Evolutionary conservation across 148 eudicot genomes (phyloP), one percentile per base, ranked within the genome.

Genomic region (Dianthus caryophyllus): DNA sequence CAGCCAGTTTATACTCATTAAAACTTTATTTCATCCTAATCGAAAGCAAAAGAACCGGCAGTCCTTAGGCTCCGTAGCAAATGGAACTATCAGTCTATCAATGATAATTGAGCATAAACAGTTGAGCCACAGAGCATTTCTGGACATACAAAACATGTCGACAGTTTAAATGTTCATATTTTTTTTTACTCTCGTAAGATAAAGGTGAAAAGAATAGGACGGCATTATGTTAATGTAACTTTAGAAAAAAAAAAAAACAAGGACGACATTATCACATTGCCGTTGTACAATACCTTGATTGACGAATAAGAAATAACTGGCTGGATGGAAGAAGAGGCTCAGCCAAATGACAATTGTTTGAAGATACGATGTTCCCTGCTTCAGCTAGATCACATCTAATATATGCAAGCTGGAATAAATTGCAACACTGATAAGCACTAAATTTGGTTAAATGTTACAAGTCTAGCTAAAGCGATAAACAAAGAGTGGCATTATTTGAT

Each of bases 311-410:
- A 56, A 73, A 79, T 16, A 38, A 73, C 68, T 69, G 59, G 52
- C 70, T 76, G 44, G 71, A 66, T 44, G 80, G 75, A 57, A 80
- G 69, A 66, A 80, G 77, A 43, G 72, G 75, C 80, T 76, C 80
- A 22, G 67, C 73, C 80, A 80, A 66, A 73, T 57, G 61, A 38
- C 39, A 61, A 39, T 70, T 75, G 48, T 62, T 76, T 20, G 44
- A 59, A 29, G 70, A 62, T 26, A 78, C n/a, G 44, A 69, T 70
- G 53, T 47, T n/a, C 48, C 77, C 73, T 66, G 74, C 64, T 64
- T 73, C 79, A 60, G 61, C 62, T 30, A 79, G 79, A 76, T 69
- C 76, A 72, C 67, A 69, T 73, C 77, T 76, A 70, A 70, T 61
- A 60, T 48, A 60, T 64, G 77, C 71, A 60, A 79, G 74, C 83